These are phyloP conservation scores for Plantago lanceolata DNA, from an alignment of 305 asterid genomes.

Conservation along the genomic window DNA sequence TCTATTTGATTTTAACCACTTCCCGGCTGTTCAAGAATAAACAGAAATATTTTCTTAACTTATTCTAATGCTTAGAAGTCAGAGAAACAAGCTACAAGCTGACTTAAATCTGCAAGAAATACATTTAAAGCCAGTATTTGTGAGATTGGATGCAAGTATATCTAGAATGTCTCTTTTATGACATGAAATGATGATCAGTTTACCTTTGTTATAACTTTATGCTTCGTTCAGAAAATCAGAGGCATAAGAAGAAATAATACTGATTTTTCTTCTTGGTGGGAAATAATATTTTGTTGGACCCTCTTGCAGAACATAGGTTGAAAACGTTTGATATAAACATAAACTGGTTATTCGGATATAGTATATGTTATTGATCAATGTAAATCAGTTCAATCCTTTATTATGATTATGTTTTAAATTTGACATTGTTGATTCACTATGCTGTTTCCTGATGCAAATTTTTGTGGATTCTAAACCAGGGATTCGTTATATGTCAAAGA, in stretches of 20 bases:
- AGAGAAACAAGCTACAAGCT: background rate
- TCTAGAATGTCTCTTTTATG: slow-evolving; percentile 1
- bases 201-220: slow-evolving; percentile 1
- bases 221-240: slow-evolving; percentile 6
- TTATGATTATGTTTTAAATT: slow-evolving; percentile 13
- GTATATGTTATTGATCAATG: background rate
- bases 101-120: no score
- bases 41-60: no score
- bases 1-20: background rate
- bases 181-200: background rate
- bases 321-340: no score
- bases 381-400: slow-evolving; percentile 5
- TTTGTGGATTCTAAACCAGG: slow-evolving; percentile 47
- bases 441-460: slow-evolving; percentile 25
- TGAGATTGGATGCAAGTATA: background rate
- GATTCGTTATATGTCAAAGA: slow-evolving; percentile 65
- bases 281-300: no score
- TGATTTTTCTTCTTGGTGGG: background rate
- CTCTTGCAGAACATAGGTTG: no score
- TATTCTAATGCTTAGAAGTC: background rate
- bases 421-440: slow-evolving; percentile 12
- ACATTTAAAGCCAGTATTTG: background rate
- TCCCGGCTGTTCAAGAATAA: background rate
- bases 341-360: no score
- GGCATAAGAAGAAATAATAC: slow-evolving; percentile 1